A percentile compares a stretch with the other conserved stretches of the same genome.
Conservation (phyloP, 1,284 basidiomycete species). For the Boletellus deceptivus region DNA sequence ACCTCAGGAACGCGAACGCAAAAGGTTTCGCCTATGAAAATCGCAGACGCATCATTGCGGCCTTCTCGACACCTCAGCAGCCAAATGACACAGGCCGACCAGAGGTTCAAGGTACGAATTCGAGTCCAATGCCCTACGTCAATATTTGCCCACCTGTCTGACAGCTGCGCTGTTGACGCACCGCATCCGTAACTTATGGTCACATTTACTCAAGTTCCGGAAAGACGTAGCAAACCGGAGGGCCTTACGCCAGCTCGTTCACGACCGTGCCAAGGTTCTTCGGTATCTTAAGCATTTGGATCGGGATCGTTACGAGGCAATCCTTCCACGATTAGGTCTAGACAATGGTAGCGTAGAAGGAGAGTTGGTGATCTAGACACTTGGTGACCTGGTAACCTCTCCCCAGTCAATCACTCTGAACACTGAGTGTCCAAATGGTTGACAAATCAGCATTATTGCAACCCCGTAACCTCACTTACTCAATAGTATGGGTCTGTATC, state of each 20-base stretch:
- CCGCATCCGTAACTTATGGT: constrained; percentile 80
- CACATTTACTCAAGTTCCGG: constrained; percentile 66
- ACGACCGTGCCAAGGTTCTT: constrained; percentile 81
- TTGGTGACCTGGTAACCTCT: background rate
- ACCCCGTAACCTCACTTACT: constrained; percentile 1
- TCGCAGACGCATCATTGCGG: constrained; percentile 71
- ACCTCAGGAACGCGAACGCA: constrained; percentile 86
- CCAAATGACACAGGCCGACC: constrained; percentile 79
- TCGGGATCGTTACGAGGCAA: constrained; percentile 69
- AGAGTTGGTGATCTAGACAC: constrained; percentile 64
- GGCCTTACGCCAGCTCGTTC: constrained; percentile 71
- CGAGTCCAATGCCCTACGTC: constrained; percentile 3
- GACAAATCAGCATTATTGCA: constrained; percentile 13
- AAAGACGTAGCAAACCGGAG: constrained; percentile 81
- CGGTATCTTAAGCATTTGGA: constrained; percentile 74
- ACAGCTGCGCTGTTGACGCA: constrained; percentile 85
- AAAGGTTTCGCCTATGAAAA: constrained; percentile 86
- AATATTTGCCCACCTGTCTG: constrained; percentile 3
- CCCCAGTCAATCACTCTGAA: background rate
- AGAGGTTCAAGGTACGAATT: constrained; percentile 80
- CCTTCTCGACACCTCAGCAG: constrained; percentile 72
- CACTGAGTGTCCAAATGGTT: background rate
- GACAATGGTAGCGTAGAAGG: constrained; percentile 84
- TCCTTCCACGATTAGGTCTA: constrained; percentile 76
- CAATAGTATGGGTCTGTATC: constrained; percentile 20